A percentile compares a stretch with the other conserved stretches of the same genome.
Conservation (phyloP, 768 basidiomycete species). For the Omphalotus guepiniiformis region DNA sequence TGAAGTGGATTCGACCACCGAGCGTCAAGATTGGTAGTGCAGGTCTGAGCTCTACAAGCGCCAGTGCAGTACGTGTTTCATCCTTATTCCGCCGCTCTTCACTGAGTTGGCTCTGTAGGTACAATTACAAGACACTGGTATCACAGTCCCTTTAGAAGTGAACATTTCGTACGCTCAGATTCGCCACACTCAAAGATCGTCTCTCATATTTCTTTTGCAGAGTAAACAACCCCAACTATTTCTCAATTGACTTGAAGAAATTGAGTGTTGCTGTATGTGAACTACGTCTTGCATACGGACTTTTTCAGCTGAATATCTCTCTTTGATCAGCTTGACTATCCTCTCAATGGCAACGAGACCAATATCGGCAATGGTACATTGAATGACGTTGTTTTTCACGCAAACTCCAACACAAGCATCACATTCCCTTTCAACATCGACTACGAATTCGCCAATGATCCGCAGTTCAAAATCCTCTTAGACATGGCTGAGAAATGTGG, state of each 20-base stretch:
- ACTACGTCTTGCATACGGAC: too few species aligned
- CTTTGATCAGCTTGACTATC: constrained; percentile 59
- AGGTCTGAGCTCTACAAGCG: constrained; percentile 31
- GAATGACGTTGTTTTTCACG: constrained; percentile 40
- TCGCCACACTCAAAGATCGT: too few species aligned
- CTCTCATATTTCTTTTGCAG: constrained; percentile 30
- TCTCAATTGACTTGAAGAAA: constrained; percentile 59
- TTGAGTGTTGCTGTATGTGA: constrained; percentile 56
- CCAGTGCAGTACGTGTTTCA: constrained; percentile 40
- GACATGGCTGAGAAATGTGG: constrained; percentile 68
- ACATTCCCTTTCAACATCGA: constrained; percentile 71
- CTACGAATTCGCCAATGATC: constrained; percentile 54
- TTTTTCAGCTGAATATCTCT: too few species aligned
- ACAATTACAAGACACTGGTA: constrained; percentile 34
- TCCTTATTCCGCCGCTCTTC: not conserved
- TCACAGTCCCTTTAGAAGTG: constrained; percentile 59
- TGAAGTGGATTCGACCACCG: constrained; percentile 76
- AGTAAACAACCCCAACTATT: constrained; percentile 80
- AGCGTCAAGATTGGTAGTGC: constrained; percentile 55
- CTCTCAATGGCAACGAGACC: constrained; percentile 66
- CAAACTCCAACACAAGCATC: constrained; percentile 57
- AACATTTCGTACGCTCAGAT: constrained; percentile 53
- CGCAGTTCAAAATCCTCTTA: constrained; percentile 46
- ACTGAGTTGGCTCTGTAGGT: constrained; percentile 17
- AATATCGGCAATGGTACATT: constrained; percentile 60